A percentile compares a stretch with the other conserved stretches of the same genome.
Evolutionary conservation across 2,329 filamentous ascomycete species (phyloP).

Genomic region (Fusarium aywerte): DNA sequence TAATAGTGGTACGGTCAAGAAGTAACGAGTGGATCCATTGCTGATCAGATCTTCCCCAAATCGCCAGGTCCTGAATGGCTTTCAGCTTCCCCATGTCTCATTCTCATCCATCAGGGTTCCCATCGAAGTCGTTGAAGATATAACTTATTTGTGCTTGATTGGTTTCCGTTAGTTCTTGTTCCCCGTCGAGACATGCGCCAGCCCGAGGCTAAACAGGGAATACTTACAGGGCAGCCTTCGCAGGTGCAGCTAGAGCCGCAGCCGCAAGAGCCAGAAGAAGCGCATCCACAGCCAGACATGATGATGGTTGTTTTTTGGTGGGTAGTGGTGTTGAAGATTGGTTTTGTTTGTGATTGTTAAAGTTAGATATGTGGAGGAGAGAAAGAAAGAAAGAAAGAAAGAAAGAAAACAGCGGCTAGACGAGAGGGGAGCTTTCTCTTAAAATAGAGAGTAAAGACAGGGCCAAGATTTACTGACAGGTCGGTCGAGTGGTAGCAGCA

Average conservation of each 20-base stretch:
- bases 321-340: slow-evolving; percentile 16
- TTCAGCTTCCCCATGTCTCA: slow-evolving; percentile 13
- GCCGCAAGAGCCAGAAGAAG: slow-evolving; percentile 54
- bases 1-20: slow-evolving; percentile 8
- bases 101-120: slow-evolving; percentile 43
- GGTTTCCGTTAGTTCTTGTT: slow-evolving; percentile 31
- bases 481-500: background rate
- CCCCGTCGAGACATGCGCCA: slow-evolving; percentile 11
- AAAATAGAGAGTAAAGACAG: slow-evolving; percentile 13
- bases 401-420: slow-evolving; percentile 18
- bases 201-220: slow-evolving; percentile 17
- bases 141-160: slow-evolving; percentile 48
- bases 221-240: slow-evolving; percentile 56
- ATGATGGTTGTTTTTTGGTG: slow-evolving; percentile 40
- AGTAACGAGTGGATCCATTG: slow-evolving; percentile 42
- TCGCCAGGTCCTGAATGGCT: background rate
- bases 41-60: slow-evolving; percentile 21
- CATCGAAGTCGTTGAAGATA: slow-evolving; percentile 20
- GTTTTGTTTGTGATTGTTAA: slow-evolving; percentile 8
- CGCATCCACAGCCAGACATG: slow-evolving; percentile 58
- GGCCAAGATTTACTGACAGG: slow-evolving; percentile 10
- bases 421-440: slow-evolving; percentile 31
- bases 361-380: slow-evolving; percentile 15
- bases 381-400: slow-evolving; percentile 17
- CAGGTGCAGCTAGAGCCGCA: slow-evolving; percentile 58